These are phyloP conservation scores for Tuber melanosporum DNA, from an alignment of 495 filamentous ascomycete genomes.

Conservation along the genomic window DNA sequence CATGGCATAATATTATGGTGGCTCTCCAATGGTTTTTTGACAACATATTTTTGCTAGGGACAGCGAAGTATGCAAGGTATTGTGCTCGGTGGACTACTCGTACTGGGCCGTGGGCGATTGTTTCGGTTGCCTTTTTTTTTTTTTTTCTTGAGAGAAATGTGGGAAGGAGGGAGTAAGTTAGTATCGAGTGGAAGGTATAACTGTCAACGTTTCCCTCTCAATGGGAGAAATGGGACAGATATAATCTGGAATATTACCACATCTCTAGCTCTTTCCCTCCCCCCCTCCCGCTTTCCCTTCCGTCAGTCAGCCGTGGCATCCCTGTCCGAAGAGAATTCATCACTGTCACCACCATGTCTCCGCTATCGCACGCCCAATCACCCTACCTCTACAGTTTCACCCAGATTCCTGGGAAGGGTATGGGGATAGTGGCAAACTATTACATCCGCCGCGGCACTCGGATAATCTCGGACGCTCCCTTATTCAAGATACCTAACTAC, in stretches of 20 bases:
- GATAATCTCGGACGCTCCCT: constrained; percentile 45
- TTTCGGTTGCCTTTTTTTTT: constrained; percentile 13
- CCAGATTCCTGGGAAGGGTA: constrained; percentile 44
- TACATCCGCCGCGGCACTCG: constrained; percentile 46
- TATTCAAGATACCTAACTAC: constrained; percentile 42
- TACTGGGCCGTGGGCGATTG: not conserved
- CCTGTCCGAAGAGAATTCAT: not conserved
- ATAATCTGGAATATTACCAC: not conserved
- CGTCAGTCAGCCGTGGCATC: not conserved
- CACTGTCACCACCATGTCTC: not conserved
- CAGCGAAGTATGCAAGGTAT: constrained; percentile 6
- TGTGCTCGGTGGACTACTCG: constrained; percentile 8
- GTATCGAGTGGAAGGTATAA: constrained; percentile 16
- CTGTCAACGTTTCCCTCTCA: not conserved
- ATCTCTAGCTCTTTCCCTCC: constrained; percentile 2
- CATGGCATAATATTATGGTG: not conserved
- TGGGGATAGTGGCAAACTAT: constrained; percentile 42
- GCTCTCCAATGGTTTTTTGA: constrained; percentile 29
- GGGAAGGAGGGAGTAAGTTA: constrained; percentile 4
- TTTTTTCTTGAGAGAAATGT: constrained; percentile 5
- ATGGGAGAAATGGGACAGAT: not conserved
- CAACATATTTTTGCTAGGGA: constrained; percentile 27
- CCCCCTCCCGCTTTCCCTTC: not conserved
- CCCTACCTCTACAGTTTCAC: constrained; percentile 42
- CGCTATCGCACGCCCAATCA: not conserved